Conservation (phyloP, 2,329 filamentous ascomycete genomes). For the Chaetomium sp. region DNA sequence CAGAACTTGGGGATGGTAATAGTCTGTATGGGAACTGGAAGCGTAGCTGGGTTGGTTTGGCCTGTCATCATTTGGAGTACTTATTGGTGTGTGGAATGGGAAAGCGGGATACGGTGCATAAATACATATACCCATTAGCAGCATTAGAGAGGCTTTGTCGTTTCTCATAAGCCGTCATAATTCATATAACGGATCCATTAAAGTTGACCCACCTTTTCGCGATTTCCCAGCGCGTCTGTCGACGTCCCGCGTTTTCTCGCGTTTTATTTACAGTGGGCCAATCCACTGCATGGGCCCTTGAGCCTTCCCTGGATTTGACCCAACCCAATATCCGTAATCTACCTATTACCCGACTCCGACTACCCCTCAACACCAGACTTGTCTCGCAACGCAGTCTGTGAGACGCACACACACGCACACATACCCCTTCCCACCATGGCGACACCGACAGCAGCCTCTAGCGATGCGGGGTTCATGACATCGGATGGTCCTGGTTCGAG, state of each 20-base stretch:
- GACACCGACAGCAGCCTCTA: conserved; percentile 53
- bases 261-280: conserved; percentile 32
- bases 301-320: background rate
- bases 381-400: conserved; percentile 14
- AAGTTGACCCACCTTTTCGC: conserved; percentile 27
- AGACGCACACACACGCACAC: background rate
- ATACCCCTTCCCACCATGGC: conserved; percentile 28
- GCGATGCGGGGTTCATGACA: conserved; percentile 60
- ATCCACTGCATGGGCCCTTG: background rate
- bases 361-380: conserved; percentile 20
- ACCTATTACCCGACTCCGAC: background rate
- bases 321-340: background rate
- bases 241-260: conserved; percentile 36
- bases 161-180: background rate
- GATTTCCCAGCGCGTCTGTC: conserved; percentile 23
- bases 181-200: conserved; percentile 30
- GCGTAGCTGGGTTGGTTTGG: background rate
- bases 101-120: background rate
- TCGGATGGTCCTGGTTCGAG: conserved; percentile 54
- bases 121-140: conserved; percentile 14
- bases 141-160: background rate
- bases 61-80: background rate
- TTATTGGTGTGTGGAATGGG: background rate
- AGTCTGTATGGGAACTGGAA: background rate
- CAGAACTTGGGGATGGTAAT: conserved; percentile 92